Base-by-base conservation (phyloP, 352 stramenopile genomes). In the Globisporangium sylvaticum region DNA sequence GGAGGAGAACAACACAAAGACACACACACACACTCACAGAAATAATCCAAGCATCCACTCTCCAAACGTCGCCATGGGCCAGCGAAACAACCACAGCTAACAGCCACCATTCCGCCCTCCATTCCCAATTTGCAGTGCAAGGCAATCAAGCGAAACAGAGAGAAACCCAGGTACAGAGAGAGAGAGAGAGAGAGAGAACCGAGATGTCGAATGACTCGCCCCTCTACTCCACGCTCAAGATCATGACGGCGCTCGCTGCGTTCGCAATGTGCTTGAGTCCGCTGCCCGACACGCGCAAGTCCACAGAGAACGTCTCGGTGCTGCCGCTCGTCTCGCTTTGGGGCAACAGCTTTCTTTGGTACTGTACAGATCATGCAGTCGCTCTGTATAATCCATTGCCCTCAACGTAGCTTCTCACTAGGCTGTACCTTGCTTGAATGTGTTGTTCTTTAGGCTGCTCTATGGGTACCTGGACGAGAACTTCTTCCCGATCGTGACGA, bases 251-350 rank as follows among this genome's bases (percentile, higher is more conserved):
- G 12, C 18, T 55, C 4, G 22, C 27, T 12, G 24, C 62, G 2
- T 27, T 62, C 5, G n/a, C 25, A 12, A 39, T 68, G 53, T 68
- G 53, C 15, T 24, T 68, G 20, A 68, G 62, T 27, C 34, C 53
- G 22, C 18, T 50, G 34, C 22, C 39, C 1, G 31, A 34, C 29
- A 54, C 10, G 27, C 20, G 24, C 24, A 55, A 63, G 42, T 34
- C 25, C 8, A 68, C 27, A 15, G 25, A 10, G 20, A 32, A 62
- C 34, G 27, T 68, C 24, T 68, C 63, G 29, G 39, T 58, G 37
- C 54, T 68, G 15, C 63, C 54, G 14, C 63, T 68, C 37, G 63
- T 57, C 18, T 68, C 63, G 39, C 53, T 68, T 3, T 61, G 62
- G 55, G 62, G n/a, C 29, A 68, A 60, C 53, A 55, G 14, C 24